A percentile compares a stretch with the other conserved stretches of the same genome.
These are phyloP conservation scores for Colletotrichum costaricense DNA, from an alignment of 2,329 filamentous ascomycete genomes.

Conservation along the genomic window DNA sequence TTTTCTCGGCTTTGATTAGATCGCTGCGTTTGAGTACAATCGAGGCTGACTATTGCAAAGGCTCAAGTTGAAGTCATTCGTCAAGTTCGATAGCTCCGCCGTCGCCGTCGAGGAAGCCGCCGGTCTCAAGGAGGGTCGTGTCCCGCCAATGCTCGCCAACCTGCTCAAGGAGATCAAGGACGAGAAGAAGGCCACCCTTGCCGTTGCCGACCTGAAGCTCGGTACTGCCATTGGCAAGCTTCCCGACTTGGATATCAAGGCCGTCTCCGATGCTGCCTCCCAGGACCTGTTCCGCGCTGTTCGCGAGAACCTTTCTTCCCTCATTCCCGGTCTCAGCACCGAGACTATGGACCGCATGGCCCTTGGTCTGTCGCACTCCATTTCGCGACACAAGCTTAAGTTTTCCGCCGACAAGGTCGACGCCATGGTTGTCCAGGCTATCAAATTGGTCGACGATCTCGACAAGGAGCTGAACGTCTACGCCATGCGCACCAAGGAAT, in stretches of 20 bases:
- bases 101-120: slow-evolving; percentile 91
- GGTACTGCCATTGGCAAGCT: slow-evolving; percentile 93
- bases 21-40: neutral
- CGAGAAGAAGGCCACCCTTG: slow-evolving; percentile 96
- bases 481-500: slow-evolving; percentile 99
- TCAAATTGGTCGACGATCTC: slow-evolving; percentile 91
- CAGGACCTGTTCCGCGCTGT: slow-evolving; percentile 95
- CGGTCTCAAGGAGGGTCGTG: slow-evolving; percentile 86
- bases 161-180: slow-evolving; percentile 93
- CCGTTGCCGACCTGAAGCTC: slow-evolving; percentile 93
- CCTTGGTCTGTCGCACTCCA: slow-evolving; percentile 94
- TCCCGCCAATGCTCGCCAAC: slow-evolving; percentile 84
- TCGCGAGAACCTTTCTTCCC: slow-evolving; percentile 87
- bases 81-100: slow-evolving; percentile 95
- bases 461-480: slow-evolving; percentile 99
- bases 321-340: slow-evolving; percentile 88
- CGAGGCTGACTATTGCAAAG: slow-evolving; percentile 53
- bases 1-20: neutral
- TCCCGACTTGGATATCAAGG: slow-evolving; percentile 84
- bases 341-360: slow-evolving; percentile 94
- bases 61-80: slow-evolving; percentile 95
- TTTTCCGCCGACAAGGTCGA: slow-evolving; percentile 99
- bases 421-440: slow-evolving; percentile 98
- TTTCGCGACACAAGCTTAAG: slow-evolving; percentile 97
- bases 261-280: slow-evolving; percentile 82